Percentiles rank a stretch among this genome's conserved stretches.
Conservation (phyloP, 2,329 filamentous ascomycete species). For the Zymoseptoria crescenta region DNA sequence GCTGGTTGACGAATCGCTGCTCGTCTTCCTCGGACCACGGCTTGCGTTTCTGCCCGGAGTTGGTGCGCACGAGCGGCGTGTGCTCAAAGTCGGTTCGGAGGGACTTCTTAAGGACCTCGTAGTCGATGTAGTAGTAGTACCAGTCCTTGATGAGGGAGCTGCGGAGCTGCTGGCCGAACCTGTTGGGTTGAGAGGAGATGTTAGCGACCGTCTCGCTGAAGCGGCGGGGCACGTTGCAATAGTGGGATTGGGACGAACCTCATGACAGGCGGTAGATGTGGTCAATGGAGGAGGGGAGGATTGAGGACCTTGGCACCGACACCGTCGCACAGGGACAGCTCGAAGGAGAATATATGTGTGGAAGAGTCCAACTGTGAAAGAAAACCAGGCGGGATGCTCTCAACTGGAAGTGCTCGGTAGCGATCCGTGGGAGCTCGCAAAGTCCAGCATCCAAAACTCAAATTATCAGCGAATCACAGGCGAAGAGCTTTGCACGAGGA, state of each 20-base stretch:
- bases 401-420: not conserved
- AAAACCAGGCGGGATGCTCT: not conserved
- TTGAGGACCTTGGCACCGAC: not conserved
- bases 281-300: not conserved
- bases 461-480: not conserved
- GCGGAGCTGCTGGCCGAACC: constrained; percentile 93
- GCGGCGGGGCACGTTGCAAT: not conserved
- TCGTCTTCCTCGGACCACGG: constrained; percentile 90
- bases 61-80: constrained; percentile 36
- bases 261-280: not conserved
- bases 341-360: not conserved
- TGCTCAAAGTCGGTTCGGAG: constrained; percentile 65
- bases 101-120: constrained; percentile 83
- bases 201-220: not conserved
- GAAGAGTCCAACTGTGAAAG: not conserved
- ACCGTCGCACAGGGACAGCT: not conserved
- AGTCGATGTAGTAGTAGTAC: constrained; percentile 97
- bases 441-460: not conserved
- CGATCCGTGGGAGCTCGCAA: not conserved
- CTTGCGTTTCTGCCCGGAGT: constrained; percentile 29
- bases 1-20: constrained; percentile 72
- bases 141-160: constrained; percentile 95
- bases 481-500: not conserved
- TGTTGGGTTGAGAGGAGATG: constrained; percentile 24
- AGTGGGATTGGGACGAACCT: not conserved